Conservation (phyloP, 257 asterid genomes). For the Fraxinus americana region DNA sequence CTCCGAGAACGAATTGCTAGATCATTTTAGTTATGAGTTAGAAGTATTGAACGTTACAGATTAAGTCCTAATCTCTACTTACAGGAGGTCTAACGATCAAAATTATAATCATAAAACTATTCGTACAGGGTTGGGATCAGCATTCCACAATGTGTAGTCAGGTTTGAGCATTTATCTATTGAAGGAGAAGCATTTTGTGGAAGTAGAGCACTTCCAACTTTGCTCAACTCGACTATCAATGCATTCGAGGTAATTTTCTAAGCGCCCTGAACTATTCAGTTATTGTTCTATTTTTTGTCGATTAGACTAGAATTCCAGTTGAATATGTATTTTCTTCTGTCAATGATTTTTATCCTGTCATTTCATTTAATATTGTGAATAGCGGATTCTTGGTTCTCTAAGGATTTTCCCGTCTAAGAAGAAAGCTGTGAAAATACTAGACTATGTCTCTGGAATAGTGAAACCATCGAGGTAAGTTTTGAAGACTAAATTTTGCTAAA, state of each 20-base stretch:
- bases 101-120: not conserved
- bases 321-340: not conserved
- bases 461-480: conserved; percentile 53
- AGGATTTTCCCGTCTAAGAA: conserved; percentile 63
- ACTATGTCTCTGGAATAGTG: conserved; percentile 52
- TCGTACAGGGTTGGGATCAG: conserved; percentile 62
- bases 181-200: conserved; percentile 75
- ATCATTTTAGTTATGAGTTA: not conserved
- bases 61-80: no score
- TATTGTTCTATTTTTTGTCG: not conserved
- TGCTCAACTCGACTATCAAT: conserved; percentile 60
- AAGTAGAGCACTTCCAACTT: conserved; percentile 78
- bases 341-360: not conserved
- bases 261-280: not conserved
- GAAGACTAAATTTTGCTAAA: not conserved
- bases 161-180: conserved; percentile 63
- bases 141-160: conserved; percentile 60
- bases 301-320: not conserved
- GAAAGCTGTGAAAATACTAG: conserved; percentile 47
- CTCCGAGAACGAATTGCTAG: conserved; percentile 68
- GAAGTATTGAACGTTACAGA: no score
- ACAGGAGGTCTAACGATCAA: not conserved
- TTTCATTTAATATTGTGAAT: conserved; percentile 3
- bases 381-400: conserved; percentile 59
- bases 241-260: conserved; percentile 50